A percentile compares a stretch with the other conserved stretches of the same genome.
These are phyloP conservation scores for Rhodotorula sp. DNA, from an alignment of 1,284 basidiomycete genomes.

Conservation along the genomic window DNA sequence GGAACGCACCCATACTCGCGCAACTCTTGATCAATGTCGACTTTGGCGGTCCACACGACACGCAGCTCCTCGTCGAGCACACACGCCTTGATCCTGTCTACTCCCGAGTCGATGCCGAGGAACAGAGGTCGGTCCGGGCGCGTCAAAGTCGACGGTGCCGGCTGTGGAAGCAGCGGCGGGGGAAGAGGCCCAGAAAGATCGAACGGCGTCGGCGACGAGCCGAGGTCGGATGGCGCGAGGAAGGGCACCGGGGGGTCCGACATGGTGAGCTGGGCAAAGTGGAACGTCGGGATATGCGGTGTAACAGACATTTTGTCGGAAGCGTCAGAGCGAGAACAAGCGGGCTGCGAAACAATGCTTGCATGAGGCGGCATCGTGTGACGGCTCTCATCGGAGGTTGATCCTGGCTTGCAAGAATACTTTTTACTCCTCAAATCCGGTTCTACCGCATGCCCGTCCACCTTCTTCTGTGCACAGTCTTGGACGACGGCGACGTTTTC, in stretches of 20 bases:
- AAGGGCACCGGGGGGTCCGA: not conserved
- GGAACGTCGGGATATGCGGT: not conserved
- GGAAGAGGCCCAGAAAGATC: not conserved
- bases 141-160: not conserved
- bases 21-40: conserved; percentile 74
- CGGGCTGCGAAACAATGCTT: not conserved
- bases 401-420: too few relatives aligned
- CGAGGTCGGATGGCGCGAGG: not conserved
- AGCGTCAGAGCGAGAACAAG: not conserved
- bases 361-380: not conserved
- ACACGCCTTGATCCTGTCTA: conserved; percentile 71
- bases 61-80: conserved; percentile 75
- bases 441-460: too few relatives aligned
- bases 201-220: not conserved
- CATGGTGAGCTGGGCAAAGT: not conserved
- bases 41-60: conserved; percentile 69
- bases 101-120: conserved; percentile 63
- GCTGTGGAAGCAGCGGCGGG: not conserved
- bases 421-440: too few relatives aligned
- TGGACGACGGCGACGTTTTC: too few relatives aligned
- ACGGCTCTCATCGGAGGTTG: too few relatives aligned
- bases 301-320: not conserved
- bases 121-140: conserved; percentile 42
- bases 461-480: too few relatives aligned
- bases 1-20: conserved; percentile 66